phyloP scores from a whole-genome alignment of 495 filamentous ascomycete genomes.

The Penicillium pulvis region DNA sequence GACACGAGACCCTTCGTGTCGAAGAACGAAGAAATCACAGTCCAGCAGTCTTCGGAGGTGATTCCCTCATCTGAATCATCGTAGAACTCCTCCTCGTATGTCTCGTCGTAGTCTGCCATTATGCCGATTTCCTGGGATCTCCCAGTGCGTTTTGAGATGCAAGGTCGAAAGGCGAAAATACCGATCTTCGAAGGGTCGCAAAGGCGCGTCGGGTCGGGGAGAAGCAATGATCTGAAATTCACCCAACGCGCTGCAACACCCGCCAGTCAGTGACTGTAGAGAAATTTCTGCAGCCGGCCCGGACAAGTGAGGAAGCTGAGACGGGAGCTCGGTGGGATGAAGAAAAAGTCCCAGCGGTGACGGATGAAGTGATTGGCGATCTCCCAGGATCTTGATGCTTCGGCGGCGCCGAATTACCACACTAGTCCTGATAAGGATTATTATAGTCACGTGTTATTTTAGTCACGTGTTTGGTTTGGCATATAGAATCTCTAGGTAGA shows the following conservation, averaged over 20 bases:
- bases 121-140: slow-evolving; percentile 17
- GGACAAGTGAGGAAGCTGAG: slow-evolving; percentile 15
- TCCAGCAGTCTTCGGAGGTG: slow-evolving; percentile 93
- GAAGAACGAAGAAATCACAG: slow-evolving; percentile 95
- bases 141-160: neutral
- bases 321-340: slow-evolving; percentile 23
- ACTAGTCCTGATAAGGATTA: slow-evolving; percentile 20
- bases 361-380: slow-evolving; percentile 31
- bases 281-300: slow-evolving; percentile 12
- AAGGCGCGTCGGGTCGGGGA: slow-evolving; percentile 27
- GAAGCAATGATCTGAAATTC: slow-evolving; percentile 20
- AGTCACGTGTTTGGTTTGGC: neutral
- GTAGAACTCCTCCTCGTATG: slow-evolving; percentile 55
- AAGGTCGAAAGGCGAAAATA: slow-evolving; percentile 2
- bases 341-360: slow-evolving; percentile 23
- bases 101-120: slow-evolving; percentile 58
- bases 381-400: slow-evolving; percentile 32
- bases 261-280: slow-evolving; percentile 25
- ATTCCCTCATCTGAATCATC: slow-evolving; percentile 70
- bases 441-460: slow-evolving; percentile 1
- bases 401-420: slow-evolving; percentile 15
- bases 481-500: too few relatives aligned
- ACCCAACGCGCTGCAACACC: slow-evolving; percentile 31
- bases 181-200: slow-evolving; percentile 28
- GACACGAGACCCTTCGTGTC: slow-evolving; percentile 93